Base-by-base conservation (phyloP, 345 rosid species). In the Erucastrum elatum region DNA sequence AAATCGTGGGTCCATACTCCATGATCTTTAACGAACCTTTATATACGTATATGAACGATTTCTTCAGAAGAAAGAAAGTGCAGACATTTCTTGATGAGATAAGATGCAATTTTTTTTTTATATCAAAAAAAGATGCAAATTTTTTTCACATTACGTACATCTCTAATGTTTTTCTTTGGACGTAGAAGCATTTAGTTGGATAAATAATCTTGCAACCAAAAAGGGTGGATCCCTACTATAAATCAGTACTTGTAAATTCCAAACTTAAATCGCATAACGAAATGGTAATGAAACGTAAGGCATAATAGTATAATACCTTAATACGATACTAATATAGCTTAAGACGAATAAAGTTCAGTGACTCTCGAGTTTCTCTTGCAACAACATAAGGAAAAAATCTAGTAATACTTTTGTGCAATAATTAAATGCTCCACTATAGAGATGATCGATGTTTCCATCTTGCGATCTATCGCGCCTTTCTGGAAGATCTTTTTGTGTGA, bases 401-500 rank as follows among this genome's bases (percentile, higher is more conserved):
- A 9, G 9, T 17, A 1, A 35, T 25, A 30, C 2, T 37, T 34
- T 37, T 37, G 44, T 4, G 64, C 53, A 65, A 65, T 65, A 34
- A 75, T 55, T 34, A 65, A 35, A 53, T 33, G 65, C 39, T 61
- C 58, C 68, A 74, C 55, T 51, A 25, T 21, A 53, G 64, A 75
- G 65, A 49, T 63, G 64, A 49, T 63, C 34, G 61, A 66, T 56
- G 66, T 26, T 66, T 75, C 65, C 67, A 34, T 34, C 61, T 59
- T 41, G 77, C n/a, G 49, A 49, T 64, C 26, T 44, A 64, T 46
- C 3, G 55, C 55, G 21, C 21, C 17, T 39, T 27, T 72, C 27
- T 51, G 10, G 12, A 33, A 7, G 34, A 10, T 26, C 0, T 64
- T 6, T n/a, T 64, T 15, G n/a, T 15, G 12, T 15, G 5, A 1